Base-by-base conservation (phyloP, 495 filamentous ascomycete species). In the Hyaloscypha variabilis region DNA sequence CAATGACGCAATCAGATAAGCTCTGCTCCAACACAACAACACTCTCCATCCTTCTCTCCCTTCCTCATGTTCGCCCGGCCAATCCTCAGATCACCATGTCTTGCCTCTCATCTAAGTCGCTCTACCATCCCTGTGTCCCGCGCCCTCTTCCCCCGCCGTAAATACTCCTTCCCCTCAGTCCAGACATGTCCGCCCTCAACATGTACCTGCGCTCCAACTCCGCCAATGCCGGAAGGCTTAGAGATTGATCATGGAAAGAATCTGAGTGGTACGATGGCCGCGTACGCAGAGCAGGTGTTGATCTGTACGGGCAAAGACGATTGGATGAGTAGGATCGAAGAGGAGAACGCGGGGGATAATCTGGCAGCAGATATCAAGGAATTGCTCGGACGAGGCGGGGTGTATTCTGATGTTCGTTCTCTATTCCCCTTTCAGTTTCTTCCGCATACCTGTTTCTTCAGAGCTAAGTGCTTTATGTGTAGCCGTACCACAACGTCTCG, bases 401-500 rank as follows among this genome's bases (percentile, higher is more conserved):
- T 80, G 58, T 91, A 83, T 69, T 84, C 82, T 64, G 90, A 97
- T 82, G 71, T 85, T 68, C 59, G 64, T 70, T 42, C 19, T 24
- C 14, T 29, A 8, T 28, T 62, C 42, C 54, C 62, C 67, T 53
- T 65, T 58, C 17, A n/a, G n/a, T n/a, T n/a, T n/a, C n/a, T n/a
- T n/a, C n/a, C n/a, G n/a, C n/a, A n/a, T n/a, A 59, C 51, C 46
- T 53, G 17, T 36, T 59, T 53, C 51, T n/a, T n/a, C 21, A 46
- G 64, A 53, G 50, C 42, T 58, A n/a, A 60, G 26, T 71, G 65
- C 42, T 69, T 61, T 4, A 10, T 39, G 1, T 6, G 17, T 68
- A 97, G 92, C 93, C 93, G 29, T 91, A 87, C 73, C 89, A 91
- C 71, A 91, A 93, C 71, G 76, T 94, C 52, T 82, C 91, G 21